A percentile compares a stretch with the other conserved stretches of the same genome.
Evolutionary conservation across 352 stramenopile genomes (phyloP).

Genomic region (Phytophthora ohioensis): DNA sequence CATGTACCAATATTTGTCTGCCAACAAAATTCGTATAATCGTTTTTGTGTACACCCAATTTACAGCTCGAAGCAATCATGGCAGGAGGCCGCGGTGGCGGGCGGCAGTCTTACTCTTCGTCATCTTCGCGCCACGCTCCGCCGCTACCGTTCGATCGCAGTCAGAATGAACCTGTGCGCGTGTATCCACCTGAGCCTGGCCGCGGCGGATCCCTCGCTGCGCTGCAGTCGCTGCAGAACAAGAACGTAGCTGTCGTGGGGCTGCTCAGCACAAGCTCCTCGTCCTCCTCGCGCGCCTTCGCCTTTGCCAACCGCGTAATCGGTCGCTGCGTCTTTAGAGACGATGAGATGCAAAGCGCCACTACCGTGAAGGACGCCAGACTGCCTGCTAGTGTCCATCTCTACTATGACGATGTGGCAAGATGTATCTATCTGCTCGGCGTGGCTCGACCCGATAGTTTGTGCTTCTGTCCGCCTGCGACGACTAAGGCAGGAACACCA

Average conservation of each 20-base stretch:
- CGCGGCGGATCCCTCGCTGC: conserved; percentile 18
- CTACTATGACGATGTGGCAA: conserved; percentile 60
- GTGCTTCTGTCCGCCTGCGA: conserved; percentile 34
- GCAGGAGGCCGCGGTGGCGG: conserved; percentile 15
- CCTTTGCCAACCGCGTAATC: conserved; percentile 74
- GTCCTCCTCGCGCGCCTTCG: conserved; percentile 43
- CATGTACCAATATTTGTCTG: background rate
- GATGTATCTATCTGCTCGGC: conserved; percentile 66
- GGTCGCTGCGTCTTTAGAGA: conserved; percentile 60
- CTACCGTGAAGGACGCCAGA: conserved; percentile 30
- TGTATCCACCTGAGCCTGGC: conserved; percentile 58
- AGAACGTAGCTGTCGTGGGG: conserved; percentile 57
- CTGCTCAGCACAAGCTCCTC: conserved; percentile 52
- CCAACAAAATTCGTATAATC: conserved; percentile 3
- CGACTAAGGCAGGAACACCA: conserved; percentile 10
- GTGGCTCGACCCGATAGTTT: conserved; percentile 50
- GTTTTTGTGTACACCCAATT: background rate
- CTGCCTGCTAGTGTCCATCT: conserved; percentile 59
- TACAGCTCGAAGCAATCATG: conserved; percentile 15
- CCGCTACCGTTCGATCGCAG: conserved; percentile 43
- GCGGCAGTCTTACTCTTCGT: conserved; percentile 9
- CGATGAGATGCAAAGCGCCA: conserved; percentile 36
- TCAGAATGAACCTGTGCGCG: conserved; percentile 57
- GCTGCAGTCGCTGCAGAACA: conserved; percentile 57
- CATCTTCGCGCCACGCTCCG: conserved; percentile 20